Conservation (phyloP, 805 yeast species). For the Pichia paraexigua region DNA sequence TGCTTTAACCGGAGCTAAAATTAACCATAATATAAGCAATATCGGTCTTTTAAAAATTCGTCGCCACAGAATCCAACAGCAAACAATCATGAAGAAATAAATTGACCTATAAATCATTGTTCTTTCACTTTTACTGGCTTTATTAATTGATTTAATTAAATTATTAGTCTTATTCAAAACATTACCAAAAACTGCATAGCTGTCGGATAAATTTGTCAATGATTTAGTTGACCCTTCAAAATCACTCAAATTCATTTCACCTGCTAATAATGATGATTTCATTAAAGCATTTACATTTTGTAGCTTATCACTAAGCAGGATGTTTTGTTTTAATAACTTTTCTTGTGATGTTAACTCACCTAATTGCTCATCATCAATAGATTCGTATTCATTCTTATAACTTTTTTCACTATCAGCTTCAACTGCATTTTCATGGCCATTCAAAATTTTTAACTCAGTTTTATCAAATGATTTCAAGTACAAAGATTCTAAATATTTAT, state of each 20-base stretch:
- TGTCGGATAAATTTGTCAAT: conserved; percentile 33
- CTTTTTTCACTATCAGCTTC: background rate
- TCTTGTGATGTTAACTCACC: conserved; percentile 30
- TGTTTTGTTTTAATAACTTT: conserved; percentile 38
- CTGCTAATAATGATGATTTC: conserved; percentile 42
- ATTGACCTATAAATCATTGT: conserved; percentile 40
- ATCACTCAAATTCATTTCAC: conserved; percentile 42
- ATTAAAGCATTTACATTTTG: conserved; percentile 42
- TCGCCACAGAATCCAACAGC: conserved; percentile 43
- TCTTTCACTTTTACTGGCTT: conserved; percentile 42
- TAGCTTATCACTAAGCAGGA: conserved; percentile 37
- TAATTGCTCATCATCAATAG: conserved; percentile 22
- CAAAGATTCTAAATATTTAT: conserved; percentile 11
- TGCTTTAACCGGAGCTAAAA: conserved; percentile 20
- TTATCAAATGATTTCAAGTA: conserved; percentile 9
- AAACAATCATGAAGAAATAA: conserved; percentile 37
- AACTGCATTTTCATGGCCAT: background rate
- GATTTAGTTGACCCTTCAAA: conserved; percentile 40
- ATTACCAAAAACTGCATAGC: conserved; percentile 34
- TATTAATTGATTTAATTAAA: conserved; percentile 43
- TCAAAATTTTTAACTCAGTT: conserved; percentile 4
- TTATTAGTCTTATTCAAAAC: conserved; percentile 35
- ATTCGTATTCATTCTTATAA: background rate
- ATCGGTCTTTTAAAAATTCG: conserved; percentile 40
- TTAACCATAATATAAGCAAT: conserved; percentile 37